phyloP scores from a whole-genome alignment of 1,139 yeast species.

The Lodderomyces margitis region DNA sequence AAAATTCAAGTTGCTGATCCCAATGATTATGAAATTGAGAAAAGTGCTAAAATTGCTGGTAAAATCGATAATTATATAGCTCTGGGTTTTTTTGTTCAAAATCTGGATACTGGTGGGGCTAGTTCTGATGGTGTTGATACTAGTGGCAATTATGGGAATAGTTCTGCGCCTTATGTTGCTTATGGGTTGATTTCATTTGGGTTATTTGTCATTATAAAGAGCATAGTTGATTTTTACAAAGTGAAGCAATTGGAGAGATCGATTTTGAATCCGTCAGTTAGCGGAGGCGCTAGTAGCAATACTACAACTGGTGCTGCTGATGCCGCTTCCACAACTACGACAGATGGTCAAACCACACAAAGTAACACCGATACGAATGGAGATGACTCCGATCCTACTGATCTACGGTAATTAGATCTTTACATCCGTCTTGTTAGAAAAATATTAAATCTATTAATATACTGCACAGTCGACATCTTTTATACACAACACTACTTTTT shows the following conservation, averaged over 20 bases:
- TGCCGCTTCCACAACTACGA: neutral
- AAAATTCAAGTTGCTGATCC: slow-evolving; percentile 56
- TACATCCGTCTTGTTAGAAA: too few species aligned
- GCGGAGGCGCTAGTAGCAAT: neutral
- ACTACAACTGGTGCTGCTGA: neutral
- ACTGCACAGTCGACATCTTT: too few species aligned
- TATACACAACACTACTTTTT: too few species aligned
- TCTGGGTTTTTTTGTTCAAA: slow-evolving; percentile 25
- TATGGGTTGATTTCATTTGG: slow-evolving; percentile 69
- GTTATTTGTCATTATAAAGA: slow-evolving; percentile 58
- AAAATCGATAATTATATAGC: slow-evolving; percentile 48
- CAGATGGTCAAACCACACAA: neutral
- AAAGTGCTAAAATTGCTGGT: slow-evolving; percentile 30
- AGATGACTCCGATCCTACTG: neutral
- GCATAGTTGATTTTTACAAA: slow-evolving; percentile 66
- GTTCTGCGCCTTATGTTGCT: slow-evolving; percentile 46
- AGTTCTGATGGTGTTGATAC: slow-evolving; percentile 14
- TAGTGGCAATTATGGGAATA: slow-evolving; percentile 8
- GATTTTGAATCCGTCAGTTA: slow-evolving; percentile 38
- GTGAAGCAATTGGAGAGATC: slow-evolving; percentile 76
- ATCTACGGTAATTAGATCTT: neutral
- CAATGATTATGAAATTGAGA: slow-evolving; percentile 49
- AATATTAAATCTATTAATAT: neutral
- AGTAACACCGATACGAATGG: neutral
- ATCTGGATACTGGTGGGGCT: slow-evolving; percentile 12